Conservation (phyloP, 345 rosid species). For the Brassica rapa region DNA sequence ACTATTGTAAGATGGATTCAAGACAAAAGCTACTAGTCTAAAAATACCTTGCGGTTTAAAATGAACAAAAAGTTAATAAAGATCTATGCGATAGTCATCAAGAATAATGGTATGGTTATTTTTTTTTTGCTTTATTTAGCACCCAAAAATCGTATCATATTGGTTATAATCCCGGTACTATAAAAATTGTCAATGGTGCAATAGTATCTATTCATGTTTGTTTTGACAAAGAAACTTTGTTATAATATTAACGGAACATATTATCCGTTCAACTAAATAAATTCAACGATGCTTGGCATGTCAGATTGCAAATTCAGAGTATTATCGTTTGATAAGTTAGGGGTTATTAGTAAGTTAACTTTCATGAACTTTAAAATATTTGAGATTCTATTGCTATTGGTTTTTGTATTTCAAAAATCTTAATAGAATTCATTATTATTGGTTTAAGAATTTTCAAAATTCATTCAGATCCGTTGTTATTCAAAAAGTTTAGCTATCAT, state of each 20-base stretch:
- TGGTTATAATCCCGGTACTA: background rate
- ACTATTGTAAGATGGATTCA: background rate
- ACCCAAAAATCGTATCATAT: background rate
- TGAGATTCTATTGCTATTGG: too few relatives aligned
- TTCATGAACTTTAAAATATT: too few relatives aligned
- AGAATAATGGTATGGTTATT: background rate
- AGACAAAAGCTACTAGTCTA: background rate
- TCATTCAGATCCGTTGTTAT: too few relatives aligned
- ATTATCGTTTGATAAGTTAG: background rate
- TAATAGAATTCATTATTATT: too few relatives aligned
- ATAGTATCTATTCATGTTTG: background rate
- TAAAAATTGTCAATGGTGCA: background rate
- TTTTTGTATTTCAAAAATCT: too few relatives aligned
- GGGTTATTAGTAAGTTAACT: too few relatives aligned
- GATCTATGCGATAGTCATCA: background rate
- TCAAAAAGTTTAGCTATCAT: too few relatives aligned
- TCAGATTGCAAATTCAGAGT: constrained; percentile 6
- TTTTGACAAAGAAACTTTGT: background rate
- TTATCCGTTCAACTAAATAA: constrained; percentile 4
- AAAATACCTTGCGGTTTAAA: background rate
- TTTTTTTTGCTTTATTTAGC: background rate
- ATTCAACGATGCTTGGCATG: constrained; percentile 10
- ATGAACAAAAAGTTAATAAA: background rate
- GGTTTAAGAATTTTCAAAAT: too few relatives aligned
- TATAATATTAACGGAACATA: background rate